Conservation (phyloP, 306 rosid species). For the Pyrus bretschneideri region DNA sequence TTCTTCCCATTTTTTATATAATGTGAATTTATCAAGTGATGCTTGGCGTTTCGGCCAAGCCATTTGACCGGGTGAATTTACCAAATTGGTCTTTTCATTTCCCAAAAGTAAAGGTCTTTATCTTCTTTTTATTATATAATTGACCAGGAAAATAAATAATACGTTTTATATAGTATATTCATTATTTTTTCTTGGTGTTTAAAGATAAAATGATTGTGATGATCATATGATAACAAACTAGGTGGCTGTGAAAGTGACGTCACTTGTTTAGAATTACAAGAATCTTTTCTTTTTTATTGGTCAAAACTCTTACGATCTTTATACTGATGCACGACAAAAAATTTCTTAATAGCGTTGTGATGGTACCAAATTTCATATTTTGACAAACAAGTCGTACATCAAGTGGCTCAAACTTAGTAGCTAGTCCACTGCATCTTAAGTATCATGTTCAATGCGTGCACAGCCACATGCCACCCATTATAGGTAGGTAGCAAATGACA, state of each 20-base stretch:
- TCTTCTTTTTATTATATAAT: neutral
- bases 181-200: neutral
- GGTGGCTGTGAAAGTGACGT: neutral
- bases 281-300: too few species aligned
- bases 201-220: neutral
- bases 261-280: neutral
- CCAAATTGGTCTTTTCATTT: neutral
- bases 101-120: neutral
- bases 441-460: too few species aligned
- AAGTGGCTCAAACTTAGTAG: too few species aligned
- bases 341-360: too few species aligned
- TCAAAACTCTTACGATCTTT: too few species aligned
- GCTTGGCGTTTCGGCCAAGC: slow-evolving; percentile 12
- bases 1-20: too few species aligned
- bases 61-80: neutral
- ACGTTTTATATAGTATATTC: neutral
- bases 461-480: too few species aligned
- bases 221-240: neutral
- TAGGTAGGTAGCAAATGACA: neutral
- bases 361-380: too few species aligned
- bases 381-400: too few species aligned
- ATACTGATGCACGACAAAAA: too few species aligned
- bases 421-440: too few species aligned
- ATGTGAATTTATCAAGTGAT: neutral
- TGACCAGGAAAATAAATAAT: neutral